Evolutionary conservation across 140 eudicot genomes (phyloP), one percentile per base, ranked within the genome.

Genomic region (Eryngium alpinum): DNA sequence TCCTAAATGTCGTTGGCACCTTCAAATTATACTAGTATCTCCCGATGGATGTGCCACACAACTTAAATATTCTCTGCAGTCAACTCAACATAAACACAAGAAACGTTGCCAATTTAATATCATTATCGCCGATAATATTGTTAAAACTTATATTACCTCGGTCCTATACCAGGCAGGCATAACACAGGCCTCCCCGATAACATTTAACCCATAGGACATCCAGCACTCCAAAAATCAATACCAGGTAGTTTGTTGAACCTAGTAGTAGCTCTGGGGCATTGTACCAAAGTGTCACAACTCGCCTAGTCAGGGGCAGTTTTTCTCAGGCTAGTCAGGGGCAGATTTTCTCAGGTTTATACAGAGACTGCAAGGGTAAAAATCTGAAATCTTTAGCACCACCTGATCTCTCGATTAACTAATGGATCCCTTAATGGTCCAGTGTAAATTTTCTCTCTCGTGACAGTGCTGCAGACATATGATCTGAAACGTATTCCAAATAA

Each of bases 211-310:
- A 89, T 75, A 59, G 89, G 89, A 77, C 96, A 91, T 9, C 96
- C 96, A n/a, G 91, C 96, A 33, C 96, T 91, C 96, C 96, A 91
- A 29, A 91, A 87, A 83, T 91, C 96, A 67, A 91, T 89, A 25
- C 87, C 89, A 0, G 87, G 83, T 91, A 91, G 5, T 84, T 87
- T 1, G 96, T 89, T 12, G 96, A 66, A 14, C 93, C 93, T 29
- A 91, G 57, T 27, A 91, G 82, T 29, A 91, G 87, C 84, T 91
- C 96, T 34, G 96, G 96, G 65, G 96, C 84, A 50, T 93, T 83
- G 75, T 91, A 91, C 96, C 96, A 91, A 72, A 91, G 91, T 25
- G 96, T 91, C 81, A 91, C 96, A 53, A 91, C 96, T 15, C 91
- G 90, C 76, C 82, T 91, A 19, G 96, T 91, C 22, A 89, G 88